Percentiles rank a stretch among this genome's conserved stretches.
Conservation (phyloP, 2,329 filamentous ascomycete genomes). For the Colletotrichum aenigma region DNA sequence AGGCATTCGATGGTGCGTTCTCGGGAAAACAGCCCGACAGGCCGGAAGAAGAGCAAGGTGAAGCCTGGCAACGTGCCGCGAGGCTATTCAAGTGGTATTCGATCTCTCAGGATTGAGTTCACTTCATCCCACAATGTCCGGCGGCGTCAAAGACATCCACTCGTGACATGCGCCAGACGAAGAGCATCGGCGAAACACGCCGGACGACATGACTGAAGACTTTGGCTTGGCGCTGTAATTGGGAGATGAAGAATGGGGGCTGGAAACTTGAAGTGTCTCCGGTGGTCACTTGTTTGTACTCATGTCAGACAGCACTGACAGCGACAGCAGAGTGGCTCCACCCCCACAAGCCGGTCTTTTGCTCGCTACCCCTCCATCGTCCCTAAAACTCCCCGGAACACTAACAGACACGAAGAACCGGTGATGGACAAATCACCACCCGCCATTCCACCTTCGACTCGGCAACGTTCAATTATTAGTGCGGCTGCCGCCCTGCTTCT, state of each 20-base stretch:
- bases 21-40: not conserved
- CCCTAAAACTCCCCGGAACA: not conserved
- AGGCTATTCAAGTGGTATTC: not conserved
- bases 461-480: not conserved
- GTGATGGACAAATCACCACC: not conserved
- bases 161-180: not conserved
- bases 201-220: not conserved
- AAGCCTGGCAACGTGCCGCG: not conserved
- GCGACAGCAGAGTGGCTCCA: not conserved
- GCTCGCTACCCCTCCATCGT: not conserved
- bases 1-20: not conserved
- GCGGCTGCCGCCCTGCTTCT: not conserved
- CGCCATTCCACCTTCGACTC: not conserved
- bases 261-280: not conserved
- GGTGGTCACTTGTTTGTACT: not conserved
- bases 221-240: not conserved
- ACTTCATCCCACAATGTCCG: not conserved
- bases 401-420: not conserved
- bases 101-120: not conserved
- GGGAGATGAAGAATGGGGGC: not conserved
- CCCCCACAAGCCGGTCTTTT: constrained; percentile 11
- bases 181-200: not conserved
- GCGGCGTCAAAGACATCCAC: not conserved
- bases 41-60: not conserved
- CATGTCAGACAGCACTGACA: not conserved